These are phyloP conservation scores for Zygoascus meyerae DNA, from an alignment of 1,139 yeast genomes.

Conservation along the genomic window DNA sequence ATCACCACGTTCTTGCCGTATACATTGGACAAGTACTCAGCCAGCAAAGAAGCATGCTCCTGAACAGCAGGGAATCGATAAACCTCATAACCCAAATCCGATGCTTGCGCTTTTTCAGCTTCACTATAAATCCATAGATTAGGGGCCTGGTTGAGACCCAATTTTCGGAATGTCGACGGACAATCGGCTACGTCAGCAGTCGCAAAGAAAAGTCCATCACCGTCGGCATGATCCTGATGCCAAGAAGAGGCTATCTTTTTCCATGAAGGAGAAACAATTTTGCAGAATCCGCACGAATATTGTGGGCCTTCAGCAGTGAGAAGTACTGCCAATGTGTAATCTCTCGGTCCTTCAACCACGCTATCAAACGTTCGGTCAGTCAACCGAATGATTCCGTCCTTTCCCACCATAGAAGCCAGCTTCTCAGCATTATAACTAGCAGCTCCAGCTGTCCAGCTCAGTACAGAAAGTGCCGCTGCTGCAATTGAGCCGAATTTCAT, in stretches of 20 bases:
- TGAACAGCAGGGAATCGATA: constrained; percentile 49
- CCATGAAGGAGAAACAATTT: constrained; percentile 62
- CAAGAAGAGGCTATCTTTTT: constrained; percentile 58
- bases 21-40: constrained; percentile 30
- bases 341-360: constrained; percentile 62
- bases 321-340: constrained; percentile 58
- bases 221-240: constrained; percentile 44
- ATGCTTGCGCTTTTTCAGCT: constrained; percentile 35
- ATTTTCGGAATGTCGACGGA: constrained; percentile 48
- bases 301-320: constrained; percentile 70
- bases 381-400: constrained; percentile 41
- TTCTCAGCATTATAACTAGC: not conserved
- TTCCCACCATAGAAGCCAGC: constrained; percentile 4
- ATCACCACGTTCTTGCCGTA: constrained; percentile 45
- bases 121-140: constrained; percentile 64
- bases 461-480: not conserved
- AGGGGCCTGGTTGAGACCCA: constrained; percentile 68
- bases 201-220: constrained; percentile 57
- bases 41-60: constrained; percentile 43
- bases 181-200: constrained; percentile 62
- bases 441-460: constrained; percentile 2
- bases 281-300: constrained; percentile 74
- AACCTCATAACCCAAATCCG: constrained; percentile 37
- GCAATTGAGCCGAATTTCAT: not conserved
- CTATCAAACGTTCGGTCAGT: constrained; percentile 57